These are phyloP conservation scores for Xanthoconium stramineum DNA, from an alignment of 768 basidiomycete genomes.

Conservation along the genomic window DNA sequence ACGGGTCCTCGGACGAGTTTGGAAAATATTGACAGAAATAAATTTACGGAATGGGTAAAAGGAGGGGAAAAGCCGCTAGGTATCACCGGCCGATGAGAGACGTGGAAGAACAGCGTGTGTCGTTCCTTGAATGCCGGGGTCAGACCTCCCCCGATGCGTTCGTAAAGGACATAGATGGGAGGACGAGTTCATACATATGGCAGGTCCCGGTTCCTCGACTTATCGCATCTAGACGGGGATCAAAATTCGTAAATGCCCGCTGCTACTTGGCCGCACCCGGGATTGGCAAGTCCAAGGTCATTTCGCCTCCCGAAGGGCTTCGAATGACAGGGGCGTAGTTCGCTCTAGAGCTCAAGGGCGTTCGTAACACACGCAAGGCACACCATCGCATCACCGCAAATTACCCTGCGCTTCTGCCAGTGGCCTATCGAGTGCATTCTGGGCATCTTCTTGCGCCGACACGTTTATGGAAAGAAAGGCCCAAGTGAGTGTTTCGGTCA, in stretches of 20 bases:
- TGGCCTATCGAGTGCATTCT: conserved; percentile 14
- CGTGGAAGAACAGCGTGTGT: neutral
- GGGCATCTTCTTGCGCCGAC: conserved; percentile 17
- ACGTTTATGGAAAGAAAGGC: conserved; percentile 11
- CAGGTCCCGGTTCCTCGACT: conserved; percentile 9
- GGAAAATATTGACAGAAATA: conserved; percentile 6
- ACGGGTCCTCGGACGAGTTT: conserved; percentile 18
- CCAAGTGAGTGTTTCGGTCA: conserved; percentile 4
- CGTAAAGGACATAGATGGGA: neutral
- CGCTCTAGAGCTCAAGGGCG: conserved; percentile 13
- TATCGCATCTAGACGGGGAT: conserved; percentile 23
- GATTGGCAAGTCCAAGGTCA: conserved; percentile 13
- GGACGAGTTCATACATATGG: neutral
- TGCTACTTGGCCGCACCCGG: neutral
- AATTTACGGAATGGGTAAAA: neutral
- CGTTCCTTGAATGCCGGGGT: conserved; percentile 2
- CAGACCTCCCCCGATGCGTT: neutral
- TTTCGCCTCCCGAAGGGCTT: conserved; percentile 23
- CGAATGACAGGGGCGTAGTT: conserved; percentile 6
- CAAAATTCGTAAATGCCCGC: conserved; percentile 5
- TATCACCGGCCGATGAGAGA: neutral
- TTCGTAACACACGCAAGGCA: conserved; percentile 3
- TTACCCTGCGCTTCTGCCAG: neutral
- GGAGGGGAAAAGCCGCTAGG: conserved; percentile 2
- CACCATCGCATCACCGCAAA: conserved; percentile 12